Base-by-base conservation (phyloP, 2,329 filamentous ascomycete genomes). In the Exophiala phaeomuriformis region DNA sequence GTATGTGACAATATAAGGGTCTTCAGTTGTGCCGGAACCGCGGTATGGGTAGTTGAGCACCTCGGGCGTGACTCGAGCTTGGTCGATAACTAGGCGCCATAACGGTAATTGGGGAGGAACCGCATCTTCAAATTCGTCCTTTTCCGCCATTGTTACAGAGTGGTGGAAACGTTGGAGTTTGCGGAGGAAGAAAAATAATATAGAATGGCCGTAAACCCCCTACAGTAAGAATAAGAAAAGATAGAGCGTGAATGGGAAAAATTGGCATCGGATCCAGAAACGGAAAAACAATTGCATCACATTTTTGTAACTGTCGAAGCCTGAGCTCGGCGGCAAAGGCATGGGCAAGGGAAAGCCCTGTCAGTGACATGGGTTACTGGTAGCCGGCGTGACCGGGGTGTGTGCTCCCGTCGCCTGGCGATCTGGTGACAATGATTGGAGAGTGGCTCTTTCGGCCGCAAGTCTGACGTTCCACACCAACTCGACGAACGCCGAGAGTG, bases 1-100 rank as follows among this genome's bases (percentile, higher is more conserved):
- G 70, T 84, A 90, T 51, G 81, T 78, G 59, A 89, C 84, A 32
- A 82, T 69, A 59, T 79, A 89, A 1, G 86, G 86, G 39, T 84
- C 80, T 41, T 84, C 79, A 5, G 74, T 66, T 1, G 85, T 89
- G 55, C 86, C 86, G 8, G 76, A 67, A 29, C 83, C 83, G 10
- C 68, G 64, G 61, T 85, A 86, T 2, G 69, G 66, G 66, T 79
- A 72, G 47, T 77, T 71, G 43, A 83, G 68, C 5, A 84, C 77
- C 49, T 77, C 75, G 44, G 76, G 72, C 0, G 77, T 82, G 47
- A 86, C 69, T 42, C 77, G 77, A 29, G 76, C 75, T 50, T 81
- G 81, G 64, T 84, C 76, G 46, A 77, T 66, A 53, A 86, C 71
- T 51, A 82, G 68, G 47, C 72, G 69, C 67, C 75, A 79, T 67